Evolutionary conservation across 1,139 yeast genomes (phyloP).

Genomic region (Candida freyschussii): DNA sequence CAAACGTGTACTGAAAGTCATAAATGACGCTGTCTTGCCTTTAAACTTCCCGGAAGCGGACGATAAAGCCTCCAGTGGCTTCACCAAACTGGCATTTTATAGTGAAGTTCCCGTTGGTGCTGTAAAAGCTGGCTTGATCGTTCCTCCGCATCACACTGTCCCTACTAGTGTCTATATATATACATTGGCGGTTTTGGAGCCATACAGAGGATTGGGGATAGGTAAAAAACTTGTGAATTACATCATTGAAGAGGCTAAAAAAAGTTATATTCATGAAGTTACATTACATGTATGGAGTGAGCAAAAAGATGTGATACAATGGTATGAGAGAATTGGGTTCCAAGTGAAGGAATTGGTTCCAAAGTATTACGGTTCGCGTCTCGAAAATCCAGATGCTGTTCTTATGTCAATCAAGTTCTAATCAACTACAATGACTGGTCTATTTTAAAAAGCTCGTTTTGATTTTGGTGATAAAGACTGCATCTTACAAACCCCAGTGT

Average conservation of each 20-base stretch:
- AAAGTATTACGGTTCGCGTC: constrained; percentile 49
- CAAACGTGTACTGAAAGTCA: constrained; percentile 46
- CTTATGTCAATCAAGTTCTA: constrained; percentile 31
- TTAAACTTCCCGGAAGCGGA: constrained; percentile 40
- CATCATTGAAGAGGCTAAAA: constrained; percentile 50
- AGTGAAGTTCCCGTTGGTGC: constrained; percentile 73
- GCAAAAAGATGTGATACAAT: constrained; percentile 41
- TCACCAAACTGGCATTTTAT: constrained; percentile 38
- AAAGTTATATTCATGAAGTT: constrained; percentile 49
- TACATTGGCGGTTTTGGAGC: constrained; percentile 58
- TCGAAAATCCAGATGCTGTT: constrained; percentile 43
- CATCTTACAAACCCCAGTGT: no score
- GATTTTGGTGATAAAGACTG: no score
- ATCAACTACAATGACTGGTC: no score
- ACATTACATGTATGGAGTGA: constrained; percentile 55
- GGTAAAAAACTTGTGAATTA: constrained; percentile 56
- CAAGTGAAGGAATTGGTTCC: constrained; percentile 35
- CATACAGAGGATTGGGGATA: constrained; percentile 56
- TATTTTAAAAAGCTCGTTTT: no score
- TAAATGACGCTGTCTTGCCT: constrained; percentile 42
- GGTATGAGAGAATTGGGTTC: constrained; percentile 58
- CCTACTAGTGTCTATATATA: constrained; percentile 57
- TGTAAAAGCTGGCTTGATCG: constrained; percentile 46
- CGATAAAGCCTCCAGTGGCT: constrained; percentile 32
- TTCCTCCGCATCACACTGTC: constrained; percentile 37